phyloP scores from a whole-genome alignment of 192 early-diverging fungal species.

The Linnemannia elongata region DNA sequence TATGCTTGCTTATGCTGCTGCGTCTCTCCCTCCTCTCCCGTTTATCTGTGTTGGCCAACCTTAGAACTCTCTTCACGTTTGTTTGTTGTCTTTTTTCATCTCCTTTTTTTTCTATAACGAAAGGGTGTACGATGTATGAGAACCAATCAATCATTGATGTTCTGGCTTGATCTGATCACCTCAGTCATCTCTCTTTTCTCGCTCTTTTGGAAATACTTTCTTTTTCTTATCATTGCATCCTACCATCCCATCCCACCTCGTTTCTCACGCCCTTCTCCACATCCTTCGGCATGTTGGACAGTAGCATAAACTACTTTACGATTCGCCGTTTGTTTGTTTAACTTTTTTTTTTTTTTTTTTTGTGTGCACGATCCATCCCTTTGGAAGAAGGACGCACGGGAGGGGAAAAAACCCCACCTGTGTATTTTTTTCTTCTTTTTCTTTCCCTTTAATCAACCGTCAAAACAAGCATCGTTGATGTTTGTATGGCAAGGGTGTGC shows the following conservation, averaged over 20 bases:
- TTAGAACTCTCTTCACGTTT: not conserved
- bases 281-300: not conserved
- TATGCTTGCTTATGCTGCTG: not conserved
- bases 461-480: not conserved
- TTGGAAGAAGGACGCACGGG: not conserved
- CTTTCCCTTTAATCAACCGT: not conserved
- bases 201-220: too few species aligned
- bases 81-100: too few species aligned
- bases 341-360: not conserved
- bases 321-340: not conserved
- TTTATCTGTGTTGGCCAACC: constrained; percentile 2
- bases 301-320: not conserved
- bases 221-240: too few species aligned
- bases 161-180: constrained; percentile 1
- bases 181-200: too few species aligned
- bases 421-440: not conserved
- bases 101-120: too few species aligned
- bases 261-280: not conserved
- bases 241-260: too few species aligned
- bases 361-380: not conserved
- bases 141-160: not conserved
- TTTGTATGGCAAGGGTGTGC: not conserved
- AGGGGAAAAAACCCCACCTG: not conserved
- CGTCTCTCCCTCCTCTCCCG: not conserved
- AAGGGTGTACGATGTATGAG: not conserved